Base-by-base conservation (phyloP, 495 filamentous ascomycete species). In the Cenococcum geophilum region DNA sequence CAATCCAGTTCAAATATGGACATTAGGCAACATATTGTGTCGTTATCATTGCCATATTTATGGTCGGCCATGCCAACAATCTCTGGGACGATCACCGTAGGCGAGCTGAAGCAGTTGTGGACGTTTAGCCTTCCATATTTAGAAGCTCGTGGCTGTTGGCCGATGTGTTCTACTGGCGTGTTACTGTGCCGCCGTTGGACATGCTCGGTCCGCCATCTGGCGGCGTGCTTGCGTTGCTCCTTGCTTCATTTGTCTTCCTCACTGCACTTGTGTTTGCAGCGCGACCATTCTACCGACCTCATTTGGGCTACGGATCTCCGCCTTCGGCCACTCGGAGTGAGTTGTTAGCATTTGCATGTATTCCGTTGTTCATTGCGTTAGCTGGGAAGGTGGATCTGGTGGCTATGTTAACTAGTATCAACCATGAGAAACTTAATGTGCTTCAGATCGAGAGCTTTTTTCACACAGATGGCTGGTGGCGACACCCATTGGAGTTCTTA, bases 381-480 rank as follows among this genome's bases (percentile, higher is more conserved):
- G 42, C 63, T 61, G 56, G 63, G 50, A 57, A 70, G 62, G 65
- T 67, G 0, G 80, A 82, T 57, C 70, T 76, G 12, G 78, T 86
- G 54, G 76, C 80, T 0, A 65, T 73, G 12, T 53, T 83, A 11
- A 86, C 81, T 0, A 79, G 81, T 0, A 74, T 83, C 18, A 76
- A 79, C 3, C 79, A 82, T 55, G 83, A 85, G 57, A 80, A 79
- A 55, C 69, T 84, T 0, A 77, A 80, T 42, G 72, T 80, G 0
- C 78, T 80, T 54, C 82, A 84, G 77, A 35, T 83, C 79, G 79
- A 75, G 75, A 1, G 70, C 72, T 35, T 83, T 75, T 65, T 74
- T 77, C n/a, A 78, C 1, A 58, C 27, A 22, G 23, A 12, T 6
- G 18, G 20, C 66, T 4, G 51, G 58, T 0, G 60, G 61, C 10